Evolutionary conservation across 352 stramenopile genomes (phyloP).

Genomic region (Globisporangium radiosum): DNA sequence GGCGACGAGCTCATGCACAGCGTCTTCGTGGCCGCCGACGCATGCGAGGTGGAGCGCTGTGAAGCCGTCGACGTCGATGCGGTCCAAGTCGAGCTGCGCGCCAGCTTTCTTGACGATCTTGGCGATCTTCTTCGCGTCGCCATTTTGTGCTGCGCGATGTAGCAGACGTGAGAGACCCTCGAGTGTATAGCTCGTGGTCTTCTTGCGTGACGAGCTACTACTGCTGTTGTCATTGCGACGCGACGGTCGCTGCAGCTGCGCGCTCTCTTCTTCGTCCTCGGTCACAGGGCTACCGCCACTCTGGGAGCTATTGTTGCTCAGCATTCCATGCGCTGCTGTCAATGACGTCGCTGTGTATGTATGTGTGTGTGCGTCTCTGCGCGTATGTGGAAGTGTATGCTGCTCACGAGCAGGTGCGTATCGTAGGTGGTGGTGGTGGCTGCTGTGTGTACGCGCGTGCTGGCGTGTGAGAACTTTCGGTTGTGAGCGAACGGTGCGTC

Average conservation of each 20-base stretch:
- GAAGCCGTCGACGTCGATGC: constrained; percentile 45
- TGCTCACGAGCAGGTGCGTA: too few relatives aligned
- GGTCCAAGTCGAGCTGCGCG: constrained; percentile 20
- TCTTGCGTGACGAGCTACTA: not conserved
- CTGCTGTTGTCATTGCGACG: not conserved
- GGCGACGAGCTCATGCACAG: constrained; percentile 31
- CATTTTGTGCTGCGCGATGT: constrained; percentile 35
- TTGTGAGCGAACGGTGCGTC: too few relatives aligned
- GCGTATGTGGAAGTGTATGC: too few relatives aligned
- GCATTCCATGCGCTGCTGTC: constrained; percentile 4
- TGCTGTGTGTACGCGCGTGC: too few relatives aligned
- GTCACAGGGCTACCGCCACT: constrained; percentile 50
- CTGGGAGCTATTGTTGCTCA: constrained; percentile 34
- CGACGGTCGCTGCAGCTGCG: not conserved
- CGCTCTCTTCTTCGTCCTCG: constrained; percentile 32
- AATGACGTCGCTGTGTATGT: too few relatives aligned
- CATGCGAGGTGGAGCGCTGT: constrained; percentile 56
- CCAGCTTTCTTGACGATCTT: constrained; percentile 34
- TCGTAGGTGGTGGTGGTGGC: too few relatives aligned
- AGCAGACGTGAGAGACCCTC: constrained; percentile 23
- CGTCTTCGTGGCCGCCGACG: constrained; percentile 38
- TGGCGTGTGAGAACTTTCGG: too few relatives aligned
- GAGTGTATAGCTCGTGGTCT: constrained; percentile 3
- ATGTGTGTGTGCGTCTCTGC: too few relatives aligned
- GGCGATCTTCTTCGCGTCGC: constrained; percentile 39